These are phyloP conservation scores for Starmera caribaea DNA, from an alignment of 805 yeast species.

Conservation along the genomic window DNA sequence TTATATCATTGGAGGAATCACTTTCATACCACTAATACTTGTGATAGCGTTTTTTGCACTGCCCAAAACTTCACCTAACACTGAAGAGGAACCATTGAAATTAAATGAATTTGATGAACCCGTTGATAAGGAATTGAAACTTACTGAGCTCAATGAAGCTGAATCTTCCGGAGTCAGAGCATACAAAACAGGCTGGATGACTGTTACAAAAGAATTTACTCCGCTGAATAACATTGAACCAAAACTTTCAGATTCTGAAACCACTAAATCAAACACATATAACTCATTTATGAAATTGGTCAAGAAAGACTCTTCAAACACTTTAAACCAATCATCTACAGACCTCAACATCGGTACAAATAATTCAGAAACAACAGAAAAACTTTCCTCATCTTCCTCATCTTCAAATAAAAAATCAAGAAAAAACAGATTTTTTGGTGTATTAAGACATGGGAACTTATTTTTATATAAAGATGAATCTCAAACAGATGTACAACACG, in stretches of 20 bases:
- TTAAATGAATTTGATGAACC: slow-evolving; percentile 16
- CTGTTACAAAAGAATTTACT: slow-evolving; percentile 74
- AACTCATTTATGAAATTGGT: slow-evolving; percentile 51
- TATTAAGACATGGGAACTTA: slow-evolving; percentile 78
- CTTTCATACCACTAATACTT: slow-evolving; percentile 58
- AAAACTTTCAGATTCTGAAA: too few relatives aligned
- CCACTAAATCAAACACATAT: slow-evolving; percentile 29
- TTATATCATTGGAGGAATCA: slow-evolving; percentile 72
- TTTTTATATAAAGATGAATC: slow-evolving; percentile 72
- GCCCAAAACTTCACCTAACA: slow-evolving; percentile 19
- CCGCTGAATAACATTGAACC: slow-evolving; percentile 24
- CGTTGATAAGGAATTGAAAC: slow-evolving; percentile 30
- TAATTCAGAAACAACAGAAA: too few relatives aligned
- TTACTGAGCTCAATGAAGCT: slow-evolving; percentile 57
- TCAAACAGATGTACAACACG: slow-evolving; percentile 61
- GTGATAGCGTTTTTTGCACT: slow-evolving; percentile 29
- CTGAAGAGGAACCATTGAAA: slow-evolving; percentile 14
- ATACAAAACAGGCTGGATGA: slow-evolving; percentile 65
- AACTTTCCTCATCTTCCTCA: too few relatives aligned
- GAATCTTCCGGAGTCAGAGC: slow-evolving; percentile 54
- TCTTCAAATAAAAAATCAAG: slow-evolving; percentile 18
- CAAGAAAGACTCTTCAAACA: slow-evolving; percentile 15
- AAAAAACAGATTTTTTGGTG: slow-evolving; percentile 58
- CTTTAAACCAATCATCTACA: too few relatives aligned
- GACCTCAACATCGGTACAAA: too few relatives aligned